A percentile compares a stretch with the other conserved stretches of the same genome.
Conservation (phyloP, 2,329 filamentous ascomycete species). For the Trichoderma koningiopsis region DNA sequence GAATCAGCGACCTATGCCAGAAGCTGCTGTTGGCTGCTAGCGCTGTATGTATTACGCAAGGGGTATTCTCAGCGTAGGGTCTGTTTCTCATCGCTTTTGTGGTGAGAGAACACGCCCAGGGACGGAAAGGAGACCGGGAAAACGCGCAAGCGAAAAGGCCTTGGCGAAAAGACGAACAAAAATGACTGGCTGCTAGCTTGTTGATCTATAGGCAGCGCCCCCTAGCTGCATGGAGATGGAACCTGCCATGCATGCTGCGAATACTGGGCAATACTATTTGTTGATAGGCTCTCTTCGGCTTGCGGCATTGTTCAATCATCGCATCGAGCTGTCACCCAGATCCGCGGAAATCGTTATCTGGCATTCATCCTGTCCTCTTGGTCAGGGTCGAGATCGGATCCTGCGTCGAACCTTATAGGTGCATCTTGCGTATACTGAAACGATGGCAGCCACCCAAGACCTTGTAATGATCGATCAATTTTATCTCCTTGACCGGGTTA, state of each 20-base stretch:
- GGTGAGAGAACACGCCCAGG: not conserved
- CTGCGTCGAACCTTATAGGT: not conserved
- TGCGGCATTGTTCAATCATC: not conserved
- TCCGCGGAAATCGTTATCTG: not conserved
- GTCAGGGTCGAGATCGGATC: not conserved
- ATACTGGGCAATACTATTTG: not conserved
- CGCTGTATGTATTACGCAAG: not conserved
- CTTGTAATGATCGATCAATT: not conserved
- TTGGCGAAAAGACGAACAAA: not conserved
- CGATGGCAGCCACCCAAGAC: not conserved
- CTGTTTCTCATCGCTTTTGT: not conserved
- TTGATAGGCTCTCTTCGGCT: not conserved
- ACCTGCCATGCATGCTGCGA: not conserved
- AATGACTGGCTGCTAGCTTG: not conserved
- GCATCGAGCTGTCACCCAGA: not conserved
- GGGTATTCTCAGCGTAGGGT: not conserved
- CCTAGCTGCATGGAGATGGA: not conserved
- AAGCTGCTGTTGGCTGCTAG: slow-evolving; percentile 4
- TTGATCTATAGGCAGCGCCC: not conserved
- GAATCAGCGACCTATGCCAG: no score
- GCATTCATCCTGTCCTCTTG: not conserved
- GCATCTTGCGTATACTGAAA: not conserved
- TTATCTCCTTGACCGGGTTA: not conserved
- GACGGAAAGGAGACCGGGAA: not conserved
- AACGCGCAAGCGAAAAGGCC: not conserved